Evolutionary conservation across 2,329 filamentous ascomycete species (phyloP).

Genomic region (Aspergillus ibericus): DNA sequence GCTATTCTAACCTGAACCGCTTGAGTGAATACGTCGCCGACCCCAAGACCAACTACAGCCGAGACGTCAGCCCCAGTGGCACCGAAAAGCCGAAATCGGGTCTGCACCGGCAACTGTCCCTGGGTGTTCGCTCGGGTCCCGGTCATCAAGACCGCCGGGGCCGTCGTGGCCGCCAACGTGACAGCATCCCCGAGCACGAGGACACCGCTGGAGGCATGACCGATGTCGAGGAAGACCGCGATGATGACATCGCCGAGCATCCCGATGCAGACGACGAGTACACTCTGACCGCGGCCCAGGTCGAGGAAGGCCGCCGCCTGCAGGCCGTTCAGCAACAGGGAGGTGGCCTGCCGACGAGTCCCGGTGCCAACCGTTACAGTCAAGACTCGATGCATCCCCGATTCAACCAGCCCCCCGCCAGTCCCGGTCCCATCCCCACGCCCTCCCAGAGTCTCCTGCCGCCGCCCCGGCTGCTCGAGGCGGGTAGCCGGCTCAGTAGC

Average conservation of each 20-base stretch:
- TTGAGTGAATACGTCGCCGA: slow-evolving; percentile 27
- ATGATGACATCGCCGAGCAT: slow-evolving; percentile 35
- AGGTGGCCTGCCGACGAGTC: not conserved
- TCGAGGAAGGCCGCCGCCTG: slow-evolving; percentile 27
- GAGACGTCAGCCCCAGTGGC: slow-evolving; percentile 31
- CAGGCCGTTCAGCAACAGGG: not conserved
- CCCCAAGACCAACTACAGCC: slow-evolving; percentile 36
- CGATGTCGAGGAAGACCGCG: slow-evolving; percentile 30
- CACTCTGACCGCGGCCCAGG: slow-evolving; percentile 31
- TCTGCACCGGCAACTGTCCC: slow-evolving; percentile 36
- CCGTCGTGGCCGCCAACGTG: slow-evolving; percentile 21
- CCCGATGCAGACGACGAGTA: slow-evolving; percentile 40
- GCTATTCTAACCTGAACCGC: slow-evolving; percentile 26
- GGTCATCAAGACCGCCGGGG: slow-evolving; percentile 32
- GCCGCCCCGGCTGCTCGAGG: slow-evolving; percentile 16
- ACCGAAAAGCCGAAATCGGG: slow-evolving; percentile 29
- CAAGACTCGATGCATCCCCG: not conserved
- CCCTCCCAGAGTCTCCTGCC: not conserved
- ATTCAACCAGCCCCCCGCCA: not conserved
- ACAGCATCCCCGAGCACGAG: slow-evolving; percentile 26
- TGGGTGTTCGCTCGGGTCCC: slow-evolving; percentile 41
- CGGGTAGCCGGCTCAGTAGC: slow-evolving; percentile 34
- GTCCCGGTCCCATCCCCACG: not conserved
- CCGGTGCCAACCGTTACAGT: not conserved
- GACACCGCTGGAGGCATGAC: slow-evolving; percentile 21